Conservation (phyloP, 2,329 filamentous ascomycete species). For the Monosporascus sp. region DNA sequence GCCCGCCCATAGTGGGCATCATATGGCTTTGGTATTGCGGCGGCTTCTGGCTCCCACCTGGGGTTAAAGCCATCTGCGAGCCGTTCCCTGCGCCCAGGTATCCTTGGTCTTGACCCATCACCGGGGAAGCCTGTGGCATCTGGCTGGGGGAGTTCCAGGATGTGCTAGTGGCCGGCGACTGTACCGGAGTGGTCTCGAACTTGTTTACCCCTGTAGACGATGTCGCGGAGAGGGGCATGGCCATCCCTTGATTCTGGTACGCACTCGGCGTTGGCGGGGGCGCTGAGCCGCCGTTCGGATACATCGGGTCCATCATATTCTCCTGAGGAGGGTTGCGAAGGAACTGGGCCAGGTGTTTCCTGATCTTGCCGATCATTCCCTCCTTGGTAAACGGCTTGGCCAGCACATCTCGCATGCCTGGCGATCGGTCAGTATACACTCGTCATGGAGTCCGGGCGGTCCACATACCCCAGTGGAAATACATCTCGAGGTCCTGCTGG, state of each 20-base stretch:
- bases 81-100: constrained; percentile 39
- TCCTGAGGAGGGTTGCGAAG: constrained; percentile 59
- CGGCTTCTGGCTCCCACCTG: constrained; percentile 30
- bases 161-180: constrained; percentile 43
- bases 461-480: constrained; percentile 85
- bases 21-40: constrained; percentile 31
- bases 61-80: constrained; percentile 32
- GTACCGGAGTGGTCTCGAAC: constrained; percentile 51
- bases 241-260: constrained; percentile 27
- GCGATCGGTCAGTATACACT: constrained; percentile 7
- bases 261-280: constrained; percentile 26
- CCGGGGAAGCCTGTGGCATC: constrained; percentile 44
- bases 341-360: constrained; percentile 81
- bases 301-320: constrained; percentile 25
- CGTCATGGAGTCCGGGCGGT: neutral
- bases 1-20: constrained; percentile 29
- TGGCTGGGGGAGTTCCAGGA: constrained; percentile 49
- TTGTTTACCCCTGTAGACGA: constrained; percentile 35
- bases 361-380: constrained; percentile 76
- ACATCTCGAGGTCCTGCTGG: constrained; percentile 93
- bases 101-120: constrained; percentile 38
- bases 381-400: constrained; percentile 95
- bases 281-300: constrained; percentile 21
- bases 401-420: constrained; percentile 95
- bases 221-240: constrained; percentile 25